Evolutionary conservation across 768 basidiomycete species (phyloP), one percentile per base, ranked within the genome.

Genomic region (Strobilomyces dryophilus): DNA sequence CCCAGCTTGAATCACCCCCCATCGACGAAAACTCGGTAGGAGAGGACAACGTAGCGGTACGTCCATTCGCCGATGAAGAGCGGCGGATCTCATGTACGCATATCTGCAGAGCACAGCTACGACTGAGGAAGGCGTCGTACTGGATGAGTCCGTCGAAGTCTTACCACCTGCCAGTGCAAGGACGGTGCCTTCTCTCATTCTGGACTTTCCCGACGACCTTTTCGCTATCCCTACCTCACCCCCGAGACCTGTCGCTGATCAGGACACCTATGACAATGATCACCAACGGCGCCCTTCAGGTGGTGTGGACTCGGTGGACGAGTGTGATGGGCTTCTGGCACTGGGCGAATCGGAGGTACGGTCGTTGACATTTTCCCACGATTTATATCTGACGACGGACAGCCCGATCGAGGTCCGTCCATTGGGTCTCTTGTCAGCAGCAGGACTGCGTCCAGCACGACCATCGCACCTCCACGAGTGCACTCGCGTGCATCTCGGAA

Each of bases 391-490:
- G 31, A 66, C 8, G 31, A 45, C 5, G 34, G 27, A 34, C 47
- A 64, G 57, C 35, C 40, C 17, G 55, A 56, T 27, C 27, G 5
- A 17, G 46, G 0, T 7, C 15, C 26, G 4, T 21, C 36, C 1
- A 1, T 1, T 12, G 31, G 5, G 39, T 49, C 58, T 18, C n/a
- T 11, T 3, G 2, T 7, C 26, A 56, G 61, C 18, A 64, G 64
- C n/a, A 48, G 26, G 47, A 57, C 59, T 5, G 52, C 18, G 8
- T 65, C 64, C 8, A 66, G 62, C 45, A 50, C 56, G 10, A 56
- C 56, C 12, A 36, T 52, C 0, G 50, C 12, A 3, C 45, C 27
- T 9, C 42, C 32, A 3, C 50, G 29, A 14, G 32, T 26, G 4
- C 49, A n/a, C 36, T 20, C 41, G n/a, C 51, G 40, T 5, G 36